These are phyloP conservation scores for Fusarium succisae DNA, from an alignment of 2,329 filamentous ascomycete species.

Conservation along the genomic window DNA sequence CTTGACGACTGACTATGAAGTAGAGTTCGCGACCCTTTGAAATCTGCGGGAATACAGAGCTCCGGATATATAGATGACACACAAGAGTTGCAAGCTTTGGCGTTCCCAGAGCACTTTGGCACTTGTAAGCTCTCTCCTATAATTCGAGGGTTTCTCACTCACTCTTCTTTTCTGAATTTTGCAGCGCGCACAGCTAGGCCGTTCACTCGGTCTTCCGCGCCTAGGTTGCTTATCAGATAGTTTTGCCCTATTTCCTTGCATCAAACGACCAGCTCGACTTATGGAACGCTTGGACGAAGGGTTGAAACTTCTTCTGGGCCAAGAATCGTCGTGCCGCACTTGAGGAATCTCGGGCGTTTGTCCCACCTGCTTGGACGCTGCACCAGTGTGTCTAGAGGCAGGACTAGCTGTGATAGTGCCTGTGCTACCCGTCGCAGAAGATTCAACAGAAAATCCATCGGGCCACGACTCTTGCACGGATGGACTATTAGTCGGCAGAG, in stretches of 20 bases:
- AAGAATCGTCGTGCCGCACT: not conserved
- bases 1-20: not conserved
- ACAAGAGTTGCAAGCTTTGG: too few relatives aligned
- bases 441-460: not conserved
- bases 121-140: rapidly evolving
- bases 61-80: not conserved
- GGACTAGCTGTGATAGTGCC: not conserved
- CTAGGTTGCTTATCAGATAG: not conserved
- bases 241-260: rapidly evolving
- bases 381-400: too few relatives aligned
- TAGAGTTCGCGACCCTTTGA: not conserved
- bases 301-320: not conserved
- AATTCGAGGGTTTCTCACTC: rapidly evolving
- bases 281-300: not conserved
- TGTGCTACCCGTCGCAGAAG: not conserved
- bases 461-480: not conserved
- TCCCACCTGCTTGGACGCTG: too few relatives aligned
- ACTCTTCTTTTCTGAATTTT: not conserved
- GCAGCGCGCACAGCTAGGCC: not conserved
- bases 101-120: too few relatives aligned
- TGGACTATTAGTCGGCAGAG: not conserved
- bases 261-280: rapidly evolving
- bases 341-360: not conserved
- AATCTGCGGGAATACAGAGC: not conserved
- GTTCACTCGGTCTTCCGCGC: not conserved